These are phyloP conservation scores for Aspergillus spinulosporus DNA, from an alignment of 2,329 filamentous ascomycete species.

Conservation along the genomic window DNA sequence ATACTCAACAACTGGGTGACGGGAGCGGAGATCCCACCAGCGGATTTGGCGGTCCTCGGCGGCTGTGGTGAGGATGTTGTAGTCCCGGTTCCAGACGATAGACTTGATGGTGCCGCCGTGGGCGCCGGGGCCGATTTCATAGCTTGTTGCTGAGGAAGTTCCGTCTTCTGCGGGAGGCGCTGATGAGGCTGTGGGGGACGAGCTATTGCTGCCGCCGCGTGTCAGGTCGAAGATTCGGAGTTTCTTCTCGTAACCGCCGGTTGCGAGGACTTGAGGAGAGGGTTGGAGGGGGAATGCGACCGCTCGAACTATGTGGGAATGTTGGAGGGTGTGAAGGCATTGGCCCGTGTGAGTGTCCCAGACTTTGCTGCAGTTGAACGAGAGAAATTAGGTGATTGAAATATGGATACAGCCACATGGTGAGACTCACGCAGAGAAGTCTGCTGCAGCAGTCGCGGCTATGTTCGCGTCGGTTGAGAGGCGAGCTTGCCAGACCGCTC, in stretches of 20 bases:
- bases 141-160: constrained; percentile 58
- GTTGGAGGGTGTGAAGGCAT: constrained; percentile 79
- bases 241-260: constrained; percentile 95
- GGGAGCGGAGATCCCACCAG: constrained; percentile 87
- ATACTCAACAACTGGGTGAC: constrained; percentile 72
- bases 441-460: constrained; percentile 90
- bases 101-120: constrained; percentile 94
- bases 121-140: constrained; percentile 82
- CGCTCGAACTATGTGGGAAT: constrained; percentile 92
- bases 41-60: constrained; percentile 86
- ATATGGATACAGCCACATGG: no score
- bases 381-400: no score
- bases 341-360: constrained; percentile 98
- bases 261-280: constrained; percentile 78
- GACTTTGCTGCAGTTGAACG: constrained; percentile 65
- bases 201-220: constrained; percentile 45
- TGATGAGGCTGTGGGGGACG: constrained; percentile 42
- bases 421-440: constrained; percentile 79
- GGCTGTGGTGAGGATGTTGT: constrained; percentile 85
- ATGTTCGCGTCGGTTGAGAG: constrained; percentile 83
- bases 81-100: constrained; percentile 89
- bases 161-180: constrained; percentile 36
- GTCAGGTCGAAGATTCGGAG: constrained; percentile 88
- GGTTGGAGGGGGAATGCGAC: constrained; percentile 84
- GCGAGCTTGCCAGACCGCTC: constrained; percentile 93